Evolutionary conservation across 2,329 filamentous ascomycete genomes (phyloP).

Genomic region (Orbilia oligospora): DNA sequence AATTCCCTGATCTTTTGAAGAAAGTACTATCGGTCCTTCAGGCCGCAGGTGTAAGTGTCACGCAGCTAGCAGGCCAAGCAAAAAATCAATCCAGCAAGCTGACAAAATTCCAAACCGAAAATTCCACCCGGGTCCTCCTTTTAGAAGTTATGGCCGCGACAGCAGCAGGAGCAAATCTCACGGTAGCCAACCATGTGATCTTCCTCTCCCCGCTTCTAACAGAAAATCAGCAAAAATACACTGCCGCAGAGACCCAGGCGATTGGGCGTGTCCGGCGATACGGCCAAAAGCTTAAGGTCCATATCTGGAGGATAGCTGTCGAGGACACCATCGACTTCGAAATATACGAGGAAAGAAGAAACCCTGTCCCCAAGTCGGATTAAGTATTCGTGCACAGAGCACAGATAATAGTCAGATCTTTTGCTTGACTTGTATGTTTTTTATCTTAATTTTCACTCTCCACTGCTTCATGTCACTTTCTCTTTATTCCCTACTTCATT

Average conservation of each 20-base stretch:
- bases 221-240: slow-evolving; percentile 71
- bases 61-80: slow-evolving; percentile 66
- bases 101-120: slow-evolving; percentile 33
- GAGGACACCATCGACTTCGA: slow-evolving; percentile 68
- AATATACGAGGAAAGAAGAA: slow-evolving; percentile 32
- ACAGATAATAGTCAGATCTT: background rate
- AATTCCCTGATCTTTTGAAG: slow-evolving; percentile 69
- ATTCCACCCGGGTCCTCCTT: slow-evolving; percentile 70
- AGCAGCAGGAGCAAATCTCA: slow-evolving; percentile 75
- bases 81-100: slow-evolving; percentile 64
- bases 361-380: slow-evolving; percentile 4
- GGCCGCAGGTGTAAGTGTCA: slow-evolving; percentile 65
- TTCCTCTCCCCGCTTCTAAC: slow-evolving; percentile 74
- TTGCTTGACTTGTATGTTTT: background rate
- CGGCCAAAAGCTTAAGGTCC: slow-evolving; percentile 73
- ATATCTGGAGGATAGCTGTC: slow-evolving; percentile 72
- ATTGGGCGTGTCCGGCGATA: slow-evolving; percentile 75
- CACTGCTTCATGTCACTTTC: background rate
- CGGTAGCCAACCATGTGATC: slow-evolving; percentile 76
- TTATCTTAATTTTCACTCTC: background rate
- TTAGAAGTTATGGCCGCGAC: slow-evolving; percentile 73
- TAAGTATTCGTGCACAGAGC: background rate
- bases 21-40: slow-evolving; percentile 66
- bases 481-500: background rate
- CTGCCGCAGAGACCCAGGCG: slow-evolving; percentile 75